Evolutionary conservation across 441 rosid species (phyloP).

Genomic region (California macrophylla): DNA sequence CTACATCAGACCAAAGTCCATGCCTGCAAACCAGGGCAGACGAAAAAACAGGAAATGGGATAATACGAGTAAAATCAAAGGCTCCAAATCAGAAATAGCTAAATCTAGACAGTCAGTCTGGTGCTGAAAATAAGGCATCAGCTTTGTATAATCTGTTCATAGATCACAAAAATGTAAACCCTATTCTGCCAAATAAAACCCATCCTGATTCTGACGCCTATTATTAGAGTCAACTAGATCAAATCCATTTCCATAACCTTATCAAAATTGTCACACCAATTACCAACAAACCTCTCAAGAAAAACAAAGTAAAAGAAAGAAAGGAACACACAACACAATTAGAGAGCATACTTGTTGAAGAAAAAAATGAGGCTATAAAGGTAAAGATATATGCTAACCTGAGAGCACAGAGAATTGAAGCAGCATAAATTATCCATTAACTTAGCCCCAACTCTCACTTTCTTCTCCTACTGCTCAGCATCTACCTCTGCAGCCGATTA

Average conservation of each 20-base stretch:
- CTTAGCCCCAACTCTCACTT: constrained; percentile 12
- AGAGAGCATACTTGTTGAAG: too few species aligned
- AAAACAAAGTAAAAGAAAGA: not conserved
- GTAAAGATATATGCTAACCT: constrained; percentile 18
- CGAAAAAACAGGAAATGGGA: not conserved
- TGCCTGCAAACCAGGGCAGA: too few species aligned
- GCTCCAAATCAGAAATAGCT: not conserved
- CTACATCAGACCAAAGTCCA: not conserved
- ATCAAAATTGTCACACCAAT: not conserved
- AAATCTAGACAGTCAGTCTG: not conserved
- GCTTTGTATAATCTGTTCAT: not conserved
- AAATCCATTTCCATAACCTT: not conserved
- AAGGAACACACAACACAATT: not conserved
- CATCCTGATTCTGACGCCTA: not conserved
- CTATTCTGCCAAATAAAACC: not conserved
- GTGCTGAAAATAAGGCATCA: not conserved
- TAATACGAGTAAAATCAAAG: not conserved
- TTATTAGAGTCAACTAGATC: constrained; percentile 1
- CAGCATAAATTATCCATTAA: constrained; percentile 38
- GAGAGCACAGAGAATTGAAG: constrained; percentile 33
- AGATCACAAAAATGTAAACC: not conserved
- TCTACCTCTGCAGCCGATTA: constrained; percentile 13
- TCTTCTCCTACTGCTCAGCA: constrained; percentile 23
- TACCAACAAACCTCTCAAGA: not conserved
- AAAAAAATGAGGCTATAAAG: not conserved